Base-by-base conservation (phyloP, 2,329 filamentous ascomycete genomes). In the Plectosphaerella cucumerina region DNA sequence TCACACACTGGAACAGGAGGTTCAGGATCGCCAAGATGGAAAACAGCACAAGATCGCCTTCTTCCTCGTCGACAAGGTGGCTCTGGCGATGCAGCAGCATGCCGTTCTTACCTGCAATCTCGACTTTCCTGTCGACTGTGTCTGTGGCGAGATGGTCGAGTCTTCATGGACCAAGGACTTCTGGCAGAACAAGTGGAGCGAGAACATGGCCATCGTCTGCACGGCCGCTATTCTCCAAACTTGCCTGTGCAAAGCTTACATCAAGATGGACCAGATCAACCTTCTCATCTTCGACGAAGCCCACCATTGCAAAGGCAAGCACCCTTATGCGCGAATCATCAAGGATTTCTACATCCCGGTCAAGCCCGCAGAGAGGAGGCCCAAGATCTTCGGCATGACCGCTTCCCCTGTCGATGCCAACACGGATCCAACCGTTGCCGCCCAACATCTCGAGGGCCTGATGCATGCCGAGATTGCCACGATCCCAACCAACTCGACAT, bases 251-350 rank as follows among this genome's bases (percentile, higher is more conserved):
- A 87, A 87, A 60, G 86, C 87, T 1, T 95, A 90, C 67, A 80
- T 97, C 53, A 80, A 69, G 10, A 96, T 99, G 72, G 73, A 82
- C 17, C 82, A 88, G 59, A 90, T 97, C 66, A 97, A 93, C 61
- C 78, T 99, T 1, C 75, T 99, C 35, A 85, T 97, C 53, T 96
- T 99, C 58, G 94, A 99, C 61, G 94, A 99, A 68, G 94, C 92
- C 6, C 94, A 99, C 61, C 94, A 97, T 62, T 85, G 93, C 1
- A 99, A 99, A 70, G 95, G 93, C 65, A 88, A 91, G 48, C 94
- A 99, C 61, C 80, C 90, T 0, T 99, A 96, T 63, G 90, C 93
- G 18, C 80, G 83, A 23, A 94, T 99, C 52, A 89, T 99, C 69
- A 91, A 89, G 60, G 87, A 96, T 52, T 91, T 89, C 59, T 97